phyloP scores from a whole-genome alignment of 371 early-diverging fungal species.

The Mortierella sp. region DNA sequence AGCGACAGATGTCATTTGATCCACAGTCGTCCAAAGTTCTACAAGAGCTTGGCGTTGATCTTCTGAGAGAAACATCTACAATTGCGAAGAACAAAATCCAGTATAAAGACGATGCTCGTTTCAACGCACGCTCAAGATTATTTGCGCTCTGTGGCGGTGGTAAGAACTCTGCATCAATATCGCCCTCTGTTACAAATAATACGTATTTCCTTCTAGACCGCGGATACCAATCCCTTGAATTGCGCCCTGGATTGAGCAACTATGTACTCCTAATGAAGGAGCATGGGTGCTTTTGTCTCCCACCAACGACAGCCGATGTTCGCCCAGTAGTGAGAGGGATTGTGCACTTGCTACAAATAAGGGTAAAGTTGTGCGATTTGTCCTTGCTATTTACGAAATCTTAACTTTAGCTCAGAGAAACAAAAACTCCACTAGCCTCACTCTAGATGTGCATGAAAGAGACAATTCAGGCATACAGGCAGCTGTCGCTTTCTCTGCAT shows the following conservation, averaged over 20 bases:
- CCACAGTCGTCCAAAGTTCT: slow-evolving; percentile 24
- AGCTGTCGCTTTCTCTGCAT: background rate
- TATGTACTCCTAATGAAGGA: slow-evolving; percentile 5
- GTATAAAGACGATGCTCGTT: slow-evolving; percentile 2
- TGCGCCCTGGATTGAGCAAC: slow-evolving; percentile 10
- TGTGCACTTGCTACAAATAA: slow-evolving; percentile 3
- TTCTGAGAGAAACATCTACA: slow-evolving; percentile 22
- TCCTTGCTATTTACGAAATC: background rate
- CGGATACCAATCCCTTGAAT: slow-evolving; percentile 13
- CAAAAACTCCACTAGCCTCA: background rate
- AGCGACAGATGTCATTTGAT: slow-evolving; percentile 28
- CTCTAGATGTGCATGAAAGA: slow-evolving; percentile 3
- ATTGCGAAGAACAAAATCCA: slow-evolving; percentile 13
- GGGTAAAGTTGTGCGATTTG: background rate
- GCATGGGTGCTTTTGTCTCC: slow-evolving; percentile 3
- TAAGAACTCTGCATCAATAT: slow-evolving; percentile 10
- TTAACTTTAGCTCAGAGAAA: slow-evolving; percentile 1
- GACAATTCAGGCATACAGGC: background rate
- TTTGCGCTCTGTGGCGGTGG: slow-evolving; percentile 11
- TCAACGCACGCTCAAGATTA: slow-evolving; percentile 2
- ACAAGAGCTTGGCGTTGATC: background rate
- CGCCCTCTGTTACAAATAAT: background rate
- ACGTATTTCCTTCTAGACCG: slow-evolving; percentile 9
- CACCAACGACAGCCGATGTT: slow-evolving; percentile 3
- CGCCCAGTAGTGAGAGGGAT: slow-evolving; percentile 1